A percentile compares a stretch with the other conserved stretches of the same genome.
Evolutionary conservation across 257 asterid genomes (phyloP).

Genomic region (Solanum medicagineum): DNA sequence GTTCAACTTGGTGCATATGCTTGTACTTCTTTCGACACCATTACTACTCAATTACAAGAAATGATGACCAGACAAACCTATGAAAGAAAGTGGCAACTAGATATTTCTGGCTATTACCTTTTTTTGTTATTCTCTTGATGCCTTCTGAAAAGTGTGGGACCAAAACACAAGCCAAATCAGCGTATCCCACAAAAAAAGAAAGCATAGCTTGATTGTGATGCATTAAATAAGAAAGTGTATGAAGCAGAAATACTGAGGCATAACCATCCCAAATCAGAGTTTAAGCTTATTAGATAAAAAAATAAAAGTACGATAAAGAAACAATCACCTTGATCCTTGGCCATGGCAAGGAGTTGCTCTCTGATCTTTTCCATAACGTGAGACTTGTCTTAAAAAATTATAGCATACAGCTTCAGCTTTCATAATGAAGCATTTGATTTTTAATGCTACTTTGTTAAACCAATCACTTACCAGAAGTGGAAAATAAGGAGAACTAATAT

Average conservation of each 20-base stretch:
- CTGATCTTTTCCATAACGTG: constrained; percentile 91
- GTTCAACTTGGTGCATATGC: background rate
- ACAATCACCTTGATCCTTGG: constrained; percentile 44
- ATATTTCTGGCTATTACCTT: background rate
- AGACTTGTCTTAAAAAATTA: constrained; percentile 72
- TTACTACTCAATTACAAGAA: background rate
- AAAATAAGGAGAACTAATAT: constrained; percentile 75
- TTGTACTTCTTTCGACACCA: background rate
- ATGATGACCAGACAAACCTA: background rate
- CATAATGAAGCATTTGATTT: constrained; percentile 1
- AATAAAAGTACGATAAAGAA: constrained; percentile 3
- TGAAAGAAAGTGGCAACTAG: background rate
- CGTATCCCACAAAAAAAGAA: background rate
- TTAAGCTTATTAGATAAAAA: background rate
- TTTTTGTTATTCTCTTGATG: background rate
- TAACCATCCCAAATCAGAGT: background rate
- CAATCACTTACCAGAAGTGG: constrained; percentile 77
- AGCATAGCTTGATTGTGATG: background rate
- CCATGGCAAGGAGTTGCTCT: constrained; percentile 97
- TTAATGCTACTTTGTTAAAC: background rate
- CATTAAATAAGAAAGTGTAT: background rate
- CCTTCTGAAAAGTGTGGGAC: background rate
- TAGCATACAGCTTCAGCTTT: background rate
- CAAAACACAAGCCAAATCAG: no score
- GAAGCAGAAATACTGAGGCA: background rate